Evolutionary conservation across 257 asterid species (phyloP), one percentile per base, ranked within the genome.

Genomic region (Lycium barbarum): DNA sequence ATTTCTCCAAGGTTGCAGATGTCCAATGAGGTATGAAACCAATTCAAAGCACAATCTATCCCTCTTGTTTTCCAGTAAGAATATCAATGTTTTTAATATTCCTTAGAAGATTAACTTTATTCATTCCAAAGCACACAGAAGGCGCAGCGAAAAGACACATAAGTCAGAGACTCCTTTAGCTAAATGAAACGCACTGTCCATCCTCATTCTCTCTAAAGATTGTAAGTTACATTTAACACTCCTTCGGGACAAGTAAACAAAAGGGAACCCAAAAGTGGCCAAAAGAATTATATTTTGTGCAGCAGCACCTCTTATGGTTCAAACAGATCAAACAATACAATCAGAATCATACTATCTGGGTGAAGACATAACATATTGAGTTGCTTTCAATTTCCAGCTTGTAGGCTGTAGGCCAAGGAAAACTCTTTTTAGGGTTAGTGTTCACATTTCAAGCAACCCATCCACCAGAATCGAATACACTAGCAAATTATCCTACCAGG

Each of bases 181-280:
- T 73, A 73, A 47, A 73, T 73, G 81, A 73, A 73, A 73, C 47
- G 61, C 81, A 47, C 61, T 2, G 57, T 74, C 81, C 18, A 74
- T 49, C 13, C 8, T 20, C 81, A 51, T 74, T n/a, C n/a, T 74
- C 62, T 22, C 81, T 74, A 22, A 49, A 51, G 18, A 74, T 49
- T 20, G n/a, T 47, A 47, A 73, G 59, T 20, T 47, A 45, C 59
- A 45, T 51, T 11, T 12, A 73, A 73, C 80, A 73, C 80, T 73
- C 40, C 36, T 11, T 47, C 11, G 22, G 59, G 59, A 73, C 59
- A 73, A 38, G 33, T 49, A 40, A 18, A 9, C 35, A 71, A 40
- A 38, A 38, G 33, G 79, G 55, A 71, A 71, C 2, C 79, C 79
- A 71, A 71, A 71, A 18, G 22, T 9, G 36, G 18, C 79, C 79